Evolutionary conservation across 495 filamentous ascomycete genomes (phyloP), one percentile per base, ranked within the genome.

Genomic region (Cercophora scortea): DNA sequence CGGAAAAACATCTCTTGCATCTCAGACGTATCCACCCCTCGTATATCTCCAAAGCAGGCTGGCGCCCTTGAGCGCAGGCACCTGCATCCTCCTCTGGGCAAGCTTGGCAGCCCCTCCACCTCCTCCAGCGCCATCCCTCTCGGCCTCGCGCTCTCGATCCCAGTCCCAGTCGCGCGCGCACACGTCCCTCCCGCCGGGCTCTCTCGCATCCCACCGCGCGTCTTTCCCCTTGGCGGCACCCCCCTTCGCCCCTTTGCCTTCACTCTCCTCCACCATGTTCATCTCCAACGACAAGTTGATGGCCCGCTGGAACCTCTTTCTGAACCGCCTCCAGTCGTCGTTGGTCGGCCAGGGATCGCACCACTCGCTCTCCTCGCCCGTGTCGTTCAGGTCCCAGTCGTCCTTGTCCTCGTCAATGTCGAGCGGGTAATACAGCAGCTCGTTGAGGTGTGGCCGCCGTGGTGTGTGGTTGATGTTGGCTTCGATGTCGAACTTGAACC

Each of bases 401-500:
- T 71, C 59, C 17, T 62, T 55, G 54, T 69, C 67, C 48, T 65
- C 47, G 42, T 57, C 58, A 8, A 61, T 61, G 36, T 71, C 66
- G 11, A 71, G 62, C 13, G 72, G 71, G 60, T 73, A 73, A 50
- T 67, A 62, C 5, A 71, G 60, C 16, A 76, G 59, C 53, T 68
- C 65, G 53, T 71, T 74, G 51, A 70, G 63, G 55, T 70, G 70
- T 13, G 71, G 73, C 1, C 70, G 65, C 12, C 70, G 70, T 25
- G 68, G 57, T 40, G 69, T 64, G 43, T 73, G 65, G 54, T 75
- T 72, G 56, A 76, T 69, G 64, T 73, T 76, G 49, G 68, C 64
- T 45, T 73, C 71, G 45, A 76, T 68, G 59, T 75, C 72, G 51
- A 74, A 75, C 51, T 72, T 72, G 60, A 71, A 75, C 47, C 71